A percentile compares a stretch with the other conserved stretches of the same genome.
These are phyloP conservation scores for Pseudocercospora vitis DNA, from an alignment of 2,329 filamentous ascomycete genomes.

Conservation along the genomic window DNA sequence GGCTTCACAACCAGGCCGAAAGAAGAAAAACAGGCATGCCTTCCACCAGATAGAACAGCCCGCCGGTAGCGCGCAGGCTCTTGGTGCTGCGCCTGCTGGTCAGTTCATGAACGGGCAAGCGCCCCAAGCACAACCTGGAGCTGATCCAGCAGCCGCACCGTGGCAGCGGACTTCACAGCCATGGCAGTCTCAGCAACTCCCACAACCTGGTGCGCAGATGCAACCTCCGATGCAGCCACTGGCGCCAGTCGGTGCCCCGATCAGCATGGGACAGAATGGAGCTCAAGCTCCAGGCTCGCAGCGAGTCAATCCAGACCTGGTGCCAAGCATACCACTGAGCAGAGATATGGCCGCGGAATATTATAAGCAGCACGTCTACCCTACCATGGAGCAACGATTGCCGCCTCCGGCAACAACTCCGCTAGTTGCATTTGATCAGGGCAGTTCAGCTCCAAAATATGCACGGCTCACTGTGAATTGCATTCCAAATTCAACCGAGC, in stretches of 20 bases:
- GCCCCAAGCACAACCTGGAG: constrained; percentile 27
- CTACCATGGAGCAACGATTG: constrained; percentile 90
- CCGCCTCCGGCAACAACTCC: constrained; percentile 85
- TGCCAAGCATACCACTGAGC: constrained; percentile 84
- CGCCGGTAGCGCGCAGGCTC: constrained; percentile 61
- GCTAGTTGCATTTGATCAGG: constrained; percentile 92
- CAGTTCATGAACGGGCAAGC: constrained; percentile 58
- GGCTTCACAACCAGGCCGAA: constrained; percentile 50
- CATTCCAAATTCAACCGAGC: constrained; percentile 80
- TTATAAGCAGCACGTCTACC: constrained; percentile 85
- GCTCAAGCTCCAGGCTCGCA: constrained; percentile 50
- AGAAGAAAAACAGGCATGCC: constrained; percentile 92
- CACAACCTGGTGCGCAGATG: constrained; percentile 20
- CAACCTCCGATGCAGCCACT: constrained; percentile 17
- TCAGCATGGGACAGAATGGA: constrained; percentile 34
- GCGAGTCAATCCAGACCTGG: constrained; percentile 84
- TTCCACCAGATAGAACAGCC: constrained; percentile 81
- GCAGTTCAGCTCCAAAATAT: constrained; percentile 93
- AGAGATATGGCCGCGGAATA: constrained; percentile 79
- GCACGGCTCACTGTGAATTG: constrained; percentile 89
- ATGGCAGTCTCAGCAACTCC: constrained; percentile 36
- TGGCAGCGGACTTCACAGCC: constrained; percentile 42
- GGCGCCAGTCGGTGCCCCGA: constrained; percentile 31
- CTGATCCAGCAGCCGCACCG: constrained; percentile 30
- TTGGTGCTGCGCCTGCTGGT: constrained; percentile 65